Conservation (phyloP, 306 rosid genomes). For the Quercus suber region DNA sequence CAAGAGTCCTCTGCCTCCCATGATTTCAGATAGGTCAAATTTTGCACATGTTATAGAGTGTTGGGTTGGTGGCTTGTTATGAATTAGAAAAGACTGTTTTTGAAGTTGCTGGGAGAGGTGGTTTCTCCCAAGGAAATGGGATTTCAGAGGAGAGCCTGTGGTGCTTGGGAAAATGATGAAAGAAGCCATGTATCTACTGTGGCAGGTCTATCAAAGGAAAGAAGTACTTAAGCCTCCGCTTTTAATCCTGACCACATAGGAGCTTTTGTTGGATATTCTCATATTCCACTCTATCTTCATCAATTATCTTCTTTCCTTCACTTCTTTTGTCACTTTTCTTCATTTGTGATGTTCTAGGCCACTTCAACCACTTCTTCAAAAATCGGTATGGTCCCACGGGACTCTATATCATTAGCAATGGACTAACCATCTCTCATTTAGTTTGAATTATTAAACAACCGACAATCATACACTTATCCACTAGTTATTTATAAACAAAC, state of each 20-base stretch:
- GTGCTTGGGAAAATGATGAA: conserved; percentile 42
- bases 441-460: no score
- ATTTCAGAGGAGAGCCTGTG: conserved; percentile 38
- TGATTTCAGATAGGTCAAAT: conserved; percentile 55
- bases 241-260: conserved; percentile 24
- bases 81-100: conserved; percentile 27
- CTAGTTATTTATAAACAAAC: no score
- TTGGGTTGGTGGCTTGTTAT: conserved; percentile 17
- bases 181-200: conserved; percentile 46
- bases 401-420: no score
- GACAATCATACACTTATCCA: no score
- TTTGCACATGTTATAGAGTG: conserved; percentile 42
- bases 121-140: conserved; percentile 57
- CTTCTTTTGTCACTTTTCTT: background rate
- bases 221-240: background rate
- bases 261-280: conserved; percentile 14
- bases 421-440: no score
- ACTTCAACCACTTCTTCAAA: no score
- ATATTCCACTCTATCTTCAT: conserved; percentile 32
- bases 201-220: conserved; percentile 6
- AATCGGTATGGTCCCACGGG: no score
- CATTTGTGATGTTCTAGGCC: background rate
- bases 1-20: conserved; percentile 93
- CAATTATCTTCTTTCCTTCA: background rate
- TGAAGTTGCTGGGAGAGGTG: conserved; percentile 29